Conservation (phyloP, 345 rosid genomes). For the Linum lewisii region DNA sequence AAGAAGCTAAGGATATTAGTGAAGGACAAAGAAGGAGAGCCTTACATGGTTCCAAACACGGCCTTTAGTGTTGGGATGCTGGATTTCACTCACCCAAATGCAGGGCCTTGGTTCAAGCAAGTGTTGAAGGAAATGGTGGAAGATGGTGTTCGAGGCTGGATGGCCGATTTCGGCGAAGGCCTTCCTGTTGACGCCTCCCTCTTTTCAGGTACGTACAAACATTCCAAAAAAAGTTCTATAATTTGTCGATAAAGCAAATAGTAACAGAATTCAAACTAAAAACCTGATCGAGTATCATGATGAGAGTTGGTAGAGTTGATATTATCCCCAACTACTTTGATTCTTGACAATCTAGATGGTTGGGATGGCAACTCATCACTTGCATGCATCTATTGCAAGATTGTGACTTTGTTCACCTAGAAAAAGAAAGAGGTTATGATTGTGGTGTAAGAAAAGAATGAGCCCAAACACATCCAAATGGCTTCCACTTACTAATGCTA, state of each 20-base stretch:
- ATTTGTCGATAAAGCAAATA: no score
- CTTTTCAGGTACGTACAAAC: constrained; percentile 45
- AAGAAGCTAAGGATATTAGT: constrained; percentile 45
- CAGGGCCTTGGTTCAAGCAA: constrained; percentile 57
- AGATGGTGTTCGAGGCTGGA: constrained; percentile 68
- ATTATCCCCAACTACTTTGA: neutral
- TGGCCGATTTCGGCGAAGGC: constrained; percentile 85
- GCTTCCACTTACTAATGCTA: neutral
- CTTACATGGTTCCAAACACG: constrained; percentile 65
- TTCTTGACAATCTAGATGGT: neutral
- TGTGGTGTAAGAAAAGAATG: neutral
- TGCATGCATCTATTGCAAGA: no score
- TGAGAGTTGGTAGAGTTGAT: neutral
- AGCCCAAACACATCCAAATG: neutral
- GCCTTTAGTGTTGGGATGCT: constrained; percentile 72
- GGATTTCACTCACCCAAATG: constrained; percentile 60
- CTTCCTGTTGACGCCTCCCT: constrained; percentile 54
- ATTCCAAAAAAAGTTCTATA: no score
- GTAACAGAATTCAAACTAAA: no score
- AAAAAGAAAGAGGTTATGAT: no score
- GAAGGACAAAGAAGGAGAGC: constrained; percentile 43
- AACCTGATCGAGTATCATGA: no score
- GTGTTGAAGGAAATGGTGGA: constrained; percentile 55
- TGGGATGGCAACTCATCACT: no score
- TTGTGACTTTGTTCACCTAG: no score